phyloP scores from a whole-genome alignment of 2,329 filamentous ascomycete species.

The Aspergillus sp. region DNA sequence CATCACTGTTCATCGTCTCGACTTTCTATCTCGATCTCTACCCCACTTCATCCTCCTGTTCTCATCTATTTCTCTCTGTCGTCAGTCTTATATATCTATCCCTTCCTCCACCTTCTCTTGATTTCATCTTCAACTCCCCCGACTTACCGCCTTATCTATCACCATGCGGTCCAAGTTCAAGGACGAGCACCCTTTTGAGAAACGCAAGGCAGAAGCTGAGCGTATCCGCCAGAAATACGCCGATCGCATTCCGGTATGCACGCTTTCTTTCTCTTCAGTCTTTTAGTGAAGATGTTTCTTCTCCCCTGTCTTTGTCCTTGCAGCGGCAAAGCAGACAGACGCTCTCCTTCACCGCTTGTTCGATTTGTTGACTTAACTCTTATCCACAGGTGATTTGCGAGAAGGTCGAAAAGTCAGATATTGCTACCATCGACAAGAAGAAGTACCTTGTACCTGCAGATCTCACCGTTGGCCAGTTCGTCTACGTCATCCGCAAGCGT shows the following conservation, averaged over 20 bases:
- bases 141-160: slow-evolving; percentile 26
- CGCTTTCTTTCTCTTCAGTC: slow-evolving; percentile 3
- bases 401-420: slow-evolving; percentile 99
- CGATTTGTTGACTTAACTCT: slow-evolving; percentile 19
- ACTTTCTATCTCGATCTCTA: slow-evolving; percentile 3
- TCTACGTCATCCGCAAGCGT: slow-evolving; percentile 99
- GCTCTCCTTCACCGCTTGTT: slow-evolving; percentile 27
- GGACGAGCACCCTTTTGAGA: slow-evolving; percentile 99
- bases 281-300: background rate
- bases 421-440: slow-evolving; percentile 99
- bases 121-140: slow-evolving; percentile 14
- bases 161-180: slow-evolving; percentile 99
- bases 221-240: slow-evolving; percentile 98
- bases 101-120: slow-evolving; percentile 8
- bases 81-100: slow-evolving; percentile 1
- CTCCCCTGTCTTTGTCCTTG: background rate
- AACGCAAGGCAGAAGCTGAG: slow-evolving; percentile 99
- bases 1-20: slow-evolving; percentile 17
- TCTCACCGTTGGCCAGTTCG: slow-evolving; percentile 97
- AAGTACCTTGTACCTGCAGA: slow-evolving; percentile 98
- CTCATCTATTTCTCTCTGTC: slow-evolving; percentile 4
- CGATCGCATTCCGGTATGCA: slow-evolving; percentile 92
- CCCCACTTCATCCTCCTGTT: background rate
- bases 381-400: slow-evolving; percentile 85
- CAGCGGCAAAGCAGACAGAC: background rate